These are phyloP conservation scores for Epichloe uncinata DNA, from an alignment of 2,329 filamentous ascomycete genomes.

Conservation along the genomic window DNA sequence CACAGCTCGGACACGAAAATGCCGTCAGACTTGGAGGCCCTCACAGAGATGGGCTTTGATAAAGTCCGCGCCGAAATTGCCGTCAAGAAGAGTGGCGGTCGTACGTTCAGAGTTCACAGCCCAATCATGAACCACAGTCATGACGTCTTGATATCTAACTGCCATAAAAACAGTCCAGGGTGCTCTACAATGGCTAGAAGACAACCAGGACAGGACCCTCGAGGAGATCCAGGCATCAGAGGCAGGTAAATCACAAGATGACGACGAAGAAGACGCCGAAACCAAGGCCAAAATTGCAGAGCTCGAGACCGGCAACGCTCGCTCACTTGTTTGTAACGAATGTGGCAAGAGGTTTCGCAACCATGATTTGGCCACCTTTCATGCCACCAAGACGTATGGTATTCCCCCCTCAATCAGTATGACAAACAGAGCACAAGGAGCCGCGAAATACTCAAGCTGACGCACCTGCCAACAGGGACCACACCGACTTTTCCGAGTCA, in stretches of 20 bases:
- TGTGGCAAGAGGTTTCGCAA: slow-evolving; percentile 85
- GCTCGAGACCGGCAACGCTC: slow-evolving; percentile 55
- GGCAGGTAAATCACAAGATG: slow-evolving; percentile 28
- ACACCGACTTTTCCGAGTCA: slow-evolving; percentile 85
- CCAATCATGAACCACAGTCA: not conserved
- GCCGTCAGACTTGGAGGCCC: slow-evolving; percentile 44
- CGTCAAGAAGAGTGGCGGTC: slow-evolving; percentile 66
- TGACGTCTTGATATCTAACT: not conserved
- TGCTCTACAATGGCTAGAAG: slow-evolving; percentile 88
- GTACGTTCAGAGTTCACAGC: slow-evolving; percentile 36
- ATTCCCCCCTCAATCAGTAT: not conserved
- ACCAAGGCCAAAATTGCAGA: slow-evolving; percentile 45
- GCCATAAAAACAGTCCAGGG: slow-evolving; percentile 52
- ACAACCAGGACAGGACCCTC: slow-evolving; percentile 75
- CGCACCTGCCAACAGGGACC: slow-evolving; percentile 40
- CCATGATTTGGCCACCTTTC: slow-evolving; percentile 71
- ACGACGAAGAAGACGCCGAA: slow-evolving; percentile 34
- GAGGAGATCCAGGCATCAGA: slow-evolving; percentile 57
- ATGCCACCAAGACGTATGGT: slow-evolving; percentile 68
- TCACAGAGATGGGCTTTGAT: slow-evolving; percentile 71
- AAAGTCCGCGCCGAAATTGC: slow-evolving; percentile 70
- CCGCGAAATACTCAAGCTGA: not conserved
- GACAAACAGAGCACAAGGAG: not conserved
- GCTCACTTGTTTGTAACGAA: slow-evolving; percentile 84
- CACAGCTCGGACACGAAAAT: slow-evolving; percentile 29